Evolutionary conservation across 208 protist genomes (phyloP), one percentile per base, ranked within the genome.

Genomic region (Tetramitus jugosus): DNA sequence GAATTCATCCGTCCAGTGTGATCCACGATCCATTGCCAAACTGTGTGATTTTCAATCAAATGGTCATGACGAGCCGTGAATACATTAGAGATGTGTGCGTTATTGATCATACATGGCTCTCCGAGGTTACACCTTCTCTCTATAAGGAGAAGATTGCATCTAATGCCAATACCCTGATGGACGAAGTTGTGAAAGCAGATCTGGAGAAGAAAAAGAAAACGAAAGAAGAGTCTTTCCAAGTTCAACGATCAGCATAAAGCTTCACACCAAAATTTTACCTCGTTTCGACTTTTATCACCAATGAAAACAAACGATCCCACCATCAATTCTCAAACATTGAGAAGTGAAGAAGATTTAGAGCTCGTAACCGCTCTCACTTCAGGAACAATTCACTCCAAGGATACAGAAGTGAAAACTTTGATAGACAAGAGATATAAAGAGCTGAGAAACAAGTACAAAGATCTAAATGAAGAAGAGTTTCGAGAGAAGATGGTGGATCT

Each of bases 1-100:
- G 65, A 40, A 84, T 84, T 10, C 81, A 84, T 53, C 81, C 81
- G 20, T 78, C 62, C 7, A 60, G 39, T n/a, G 29, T 64, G 40
- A 6, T 78, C 0, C 14, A 10, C 20, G 45, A 64, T 40, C 45
- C 64, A 23, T 43, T 60, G 8, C 69, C 69, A 17, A 29, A 76
- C n/a, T 60, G 46, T 60, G 29, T 76, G 7, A 26, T 76, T 7
- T 76, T 43, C 43, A 76, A 56, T 76, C 31, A 56, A 42, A 31
- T 76, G 8, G 43, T 75, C n/a, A n/a, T 75, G 2, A 75, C 68
- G 6, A 60, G 17, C 23, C 52, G 60, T 6, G 43, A 75, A 40
- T 75, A 75, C 26, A 75, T 75, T 35, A 76, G 46, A 42, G 69
- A 76, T 56, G 17, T 76, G 10, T 60, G 33, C 8, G 3, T 33